A percentile compares a stretch with the other conserved stretches of the same genome.
Evolutionary conservation across 768 basidiomycete genomes (phyloP).

Genomic region (Epithele typhae): DNA sequence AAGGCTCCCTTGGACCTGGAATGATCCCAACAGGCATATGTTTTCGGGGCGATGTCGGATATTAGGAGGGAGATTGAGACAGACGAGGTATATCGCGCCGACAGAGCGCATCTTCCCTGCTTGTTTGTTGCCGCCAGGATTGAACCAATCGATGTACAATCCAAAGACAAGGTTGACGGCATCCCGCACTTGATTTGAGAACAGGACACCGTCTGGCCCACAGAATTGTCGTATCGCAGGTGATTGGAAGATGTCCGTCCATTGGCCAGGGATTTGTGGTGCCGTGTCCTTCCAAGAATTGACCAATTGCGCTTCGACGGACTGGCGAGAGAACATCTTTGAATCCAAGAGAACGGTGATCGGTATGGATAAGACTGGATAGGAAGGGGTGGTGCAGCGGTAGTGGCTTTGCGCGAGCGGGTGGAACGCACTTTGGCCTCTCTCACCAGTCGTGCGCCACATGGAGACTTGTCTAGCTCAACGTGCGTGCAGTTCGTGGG

Average conservation of each 20-base stretch:
- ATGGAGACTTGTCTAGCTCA: no score
- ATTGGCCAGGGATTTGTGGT: no score
- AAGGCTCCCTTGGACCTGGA: conserved; percentile 36
- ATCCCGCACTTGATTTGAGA: background rate
- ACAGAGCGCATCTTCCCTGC: conserved; percentile 6
- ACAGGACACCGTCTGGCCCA: conserved; percentile 4
- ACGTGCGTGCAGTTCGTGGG: no score
- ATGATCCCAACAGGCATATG: conserved; percentile 37
- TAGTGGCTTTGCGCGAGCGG: no score
- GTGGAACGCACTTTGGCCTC: no score
- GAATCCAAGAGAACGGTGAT: no score
- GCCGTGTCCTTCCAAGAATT: no score
- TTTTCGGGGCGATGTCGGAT: conserved; percentile 25
- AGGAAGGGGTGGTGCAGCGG: no score
- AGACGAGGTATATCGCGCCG: conserved; percentile 21
- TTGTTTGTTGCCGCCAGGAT: conserved; percentile 10
- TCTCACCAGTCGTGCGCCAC: no score
- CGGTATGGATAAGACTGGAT: no score
- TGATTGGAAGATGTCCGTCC: conserved; percentile 12
- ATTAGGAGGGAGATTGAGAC: conserved; percentile 23
- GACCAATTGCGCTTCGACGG: no score
- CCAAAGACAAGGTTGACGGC: conserved; percentile 7
- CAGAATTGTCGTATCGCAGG: conserved; percentile 8
- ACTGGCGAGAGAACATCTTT: no score
- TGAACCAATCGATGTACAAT: conserved; percentile 16